Evolutionary conservation across 768 basidiomycete genomes (phyloP).

Genomic region (Galerina marginata): DNA sequence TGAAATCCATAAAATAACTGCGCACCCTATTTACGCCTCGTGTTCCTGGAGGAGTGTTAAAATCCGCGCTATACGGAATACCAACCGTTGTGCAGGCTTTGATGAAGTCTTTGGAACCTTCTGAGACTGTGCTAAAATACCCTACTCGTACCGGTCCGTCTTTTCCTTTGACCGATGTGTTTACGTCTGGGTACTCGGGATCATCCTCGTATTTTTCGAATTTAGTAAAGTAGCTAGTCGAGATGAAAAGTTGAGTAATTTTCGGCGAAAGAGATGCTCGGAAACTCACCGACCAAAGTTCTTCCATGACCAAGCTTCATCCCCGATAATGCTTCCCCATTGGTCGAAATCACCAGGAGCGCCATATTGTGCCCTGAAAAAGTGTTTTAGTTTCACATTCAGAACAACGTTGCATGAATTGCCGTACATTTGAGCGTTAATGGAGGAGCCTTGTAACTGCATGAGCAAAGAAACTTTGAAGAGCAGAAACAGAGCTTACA

Average conservation of each 20-base stretch:
- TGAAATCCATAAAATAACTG: not conserved
- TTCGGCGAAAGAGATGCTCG: not conserved
- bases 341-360: slow-evolving; percentile 74
- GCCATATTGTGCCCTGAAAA: slow-evolving; percentile 61
- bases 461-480: not conserved
- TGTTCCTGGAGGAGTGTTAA: slow-evolving; percentile 60
- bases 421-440: slow-evolving; percentile 61
- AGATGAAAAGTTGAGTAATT: not conserved
- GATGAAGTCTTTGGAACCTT: slow-evolving; percentile 50
- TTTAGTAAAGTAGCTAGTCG: slow-evolving; percentile 62
- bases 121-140: slow-evolving; percentile 48
- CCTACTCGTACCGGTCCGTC: slow-evolving; percentile 61
- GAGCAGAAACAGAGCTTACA: slow-evolving; percentile 47
- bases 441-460: slow-evolving; percentile 52
- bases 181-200: slow-evolving; percentile 50
- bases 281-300: slow-evolving; percentile 52
- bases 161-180: slow-evolving; percentile 48
- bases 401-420: not conserved
- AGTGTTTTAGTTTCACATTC: not conserved
- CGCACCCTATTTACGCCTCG: slow-evolving; percentile 60
- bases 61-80: slow-evolving; percentile 57
- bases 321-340: slow-evolving; percentile 59
- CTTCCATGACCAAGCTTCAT: slow-evolving; percentile 64
- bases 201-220: slow-evolving; percentile 63
- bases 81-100: slow-evolving; percentile 55